Base-by-base conservation (phyloP, 805 yeast species). In the Myxozyma geophila region DNA sequence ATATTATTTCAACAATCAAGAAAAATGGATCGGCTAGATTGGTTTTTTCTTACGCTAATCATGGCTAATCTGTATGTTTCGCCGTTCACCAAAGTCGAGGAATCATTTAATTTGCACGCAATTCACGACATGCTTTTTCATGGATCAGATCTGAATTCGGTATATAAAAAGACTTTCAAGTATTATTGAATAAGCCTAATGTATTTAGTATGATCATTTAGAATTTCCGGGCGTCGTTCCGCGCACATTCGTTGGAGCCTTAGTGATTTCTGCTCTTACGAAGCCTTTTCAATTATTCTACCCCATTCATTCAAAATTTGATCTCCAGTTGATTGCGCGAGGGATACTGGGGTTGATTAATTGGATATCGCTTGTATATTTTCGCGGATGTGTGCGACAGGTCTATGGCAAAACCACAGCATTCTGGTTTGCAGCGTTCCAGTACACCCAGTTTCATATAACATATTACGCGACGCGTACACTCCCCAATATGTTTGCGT, bases 51-150 rank as follows among this genome's bases (percentile, higher is more conserved):
- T 21, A 78, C 76, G 2, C 73, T 82, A 6, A 80, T 88, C 10
- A 73, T 80, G 1, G 75, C 76, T 53, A 86, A 87, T 72, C 70
- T 88, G 64, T 67, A 78, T 10, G 70, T 83, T 1, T 82, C 97
- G 0, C 98, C 97, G 0, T 90, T 78, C 75, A 88, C 98, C 1
- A 93, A 93, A 76, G 97, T 93, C 0, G 98, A 93, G 74, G 98
- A 93, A 74, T 90, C 97, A 36, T 93, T 93, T 80, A 90, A 87
- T 70, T 79, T 90, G 51, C 98, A 93, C 71, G 98, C 98, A 0
- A 80, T 90, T 48, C 92, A 92, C 72, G 98, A 93, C 71, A 79
- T 92, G 49, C 67, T 90, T 55, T 81, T 82, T 67, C 81, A 85
- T 72, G 97, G 97, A 0, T 67, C 77, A 0, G 75, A 78, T 46